Conservation (phyloP, 495 filamentous ascomycete genomes). For the Podospora sp. region DNA sequence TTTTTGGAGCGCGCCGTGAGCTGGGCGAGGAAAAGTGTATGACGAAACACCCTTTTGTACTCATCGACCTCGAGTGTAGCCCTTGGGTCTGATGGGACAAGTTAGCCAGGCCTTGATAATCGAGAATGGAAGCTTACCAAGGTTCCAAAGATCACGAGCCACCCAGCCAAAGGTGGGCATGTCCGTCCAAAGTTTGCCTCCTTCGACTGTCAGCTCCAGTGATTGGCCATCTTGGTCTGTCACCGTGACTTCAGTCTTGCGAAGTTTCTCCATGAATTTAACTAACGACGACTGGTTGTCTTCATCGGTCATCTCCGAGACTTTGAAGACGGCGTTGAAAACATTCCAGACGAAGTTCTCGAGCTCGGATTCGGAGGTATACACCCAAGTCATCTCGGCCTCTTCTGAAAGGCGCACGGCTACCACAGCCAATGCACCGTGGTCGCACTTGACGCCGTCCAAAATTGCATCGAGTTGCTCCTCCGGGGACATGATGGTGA, state of each 20-base stretch:
- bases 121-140: constrained; percentile 19
- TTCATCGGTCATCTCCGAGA: not conserved
- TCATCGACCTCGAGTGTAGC: not conserved
- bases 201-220: not conserved
- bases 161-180: constrained; percentile 20
- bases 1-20: constrained; percentile 20
- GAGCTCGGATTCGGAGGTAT: not conserved
- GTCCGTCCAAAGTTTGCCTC: constrained; percentile 21
- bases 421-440: too few species aligned
- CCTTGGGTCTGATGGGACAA: too few species aligned
- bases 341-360: constrained; percentile 19
- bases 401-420: constrained; percentile 4
- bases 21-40: constrained; percentile 25
- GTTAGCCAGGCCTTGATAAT: not conserved
- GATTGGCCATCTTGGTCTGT: constrained; percentile 4
- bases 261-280: constrained; percentile 18
- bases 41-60: constrained; percentile 16
- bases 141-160: constrained; percentile 21
- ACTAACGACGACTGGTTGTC: constrained; percentile 14
- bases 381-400: too few species aligned
- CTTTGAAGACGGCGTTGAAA: constrained; percentile 12
- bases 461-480: too few species aligned
- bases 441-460: too few species aligned
- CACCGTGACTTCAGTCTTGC: not conserved
- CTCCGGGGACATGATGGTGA: too few species aligned